Percentiles rank a stretch among this genome's conserved stretches.
These are phyloP conservation scores for Zygosaccharomyces gambellarensis DNA, from an alignment of 805 yeast species.

Conservation along the genomic window DNA sequence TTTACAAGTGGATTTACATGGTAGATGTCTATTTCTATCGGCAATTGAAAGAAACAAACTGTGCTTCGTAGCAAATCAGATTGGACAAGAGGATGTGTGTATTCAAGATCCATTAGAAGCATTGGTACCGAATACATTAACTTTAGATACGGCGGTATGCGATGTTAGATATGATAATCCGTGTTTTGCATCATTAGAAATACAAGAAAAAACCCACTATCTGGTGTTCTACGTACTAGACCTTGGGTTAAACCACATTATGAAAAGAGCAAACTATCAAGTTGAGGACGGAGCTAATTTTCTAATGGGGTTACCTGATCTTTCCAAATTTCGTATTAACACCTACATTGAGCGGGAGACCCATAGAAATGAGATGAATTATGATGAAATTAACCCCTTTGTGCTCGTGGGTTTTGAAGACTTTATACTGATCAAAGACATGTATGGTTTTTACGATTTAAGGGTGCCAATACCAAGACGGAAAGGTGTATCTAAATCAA, in stretches of 20 bases:
- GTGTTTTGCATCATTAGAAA: slow-evolving; percentile 73
- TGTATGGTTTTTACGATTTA: slow-evolving; percentile 35
- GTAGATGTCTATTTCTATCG: slow-evolving; percentile 62
- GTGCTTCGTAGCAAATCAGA: slow-evolving; percentile 58
- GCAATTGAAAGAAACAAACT: slow-evolving; percentile 72
- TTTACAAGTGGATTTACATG: slow-evolving; percentile 63
- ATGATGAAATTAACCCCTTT: slow-evolving; percentile 47
- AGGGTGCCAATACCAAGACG: slow-evolving; percentile 56
- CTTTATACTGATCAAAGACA: slow-evolving; percentile 47
- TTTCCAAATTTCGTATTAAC: slow-evolving; percentile 22
- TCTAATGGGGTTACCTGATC: slow-evolving; percentile 61
- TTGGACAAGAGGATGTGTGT: slow-evolving; percentile 43
- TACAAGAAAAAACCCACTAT: slow-evolving; percentile 33
- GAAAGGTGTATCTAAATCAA: slow-evolving; percentile 11
- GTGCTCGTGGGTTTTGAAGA: slow-evolving; percentile 55
- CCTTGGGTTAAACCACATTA: slow-evolving; percentile 74
- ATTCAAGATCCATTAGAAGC: slow-evolving; percentile 76
- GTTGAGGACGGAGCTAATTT: slow-evolving; percentile 40
- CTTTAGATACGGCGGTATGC: slow-evolving; percentile 52
- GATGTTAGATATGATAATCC: slow-evolving; percentile 85
- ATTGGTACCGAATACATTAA: slow-evolving; percentile 44
- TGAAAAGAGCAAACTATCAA: slow-evolving; percentile 44
- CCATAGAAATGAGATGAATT: slow-evolving; percentile 52
- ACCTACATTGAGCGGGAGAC: slow-evolving; percentile 7
- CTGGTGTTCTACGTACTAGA: slow-evolving; percentile 78